Evolutionary conservation across 2,329 filamentous ascomycete genomes (phyloP).

Genomic region (Arthrobotrys sinensis): DNA sequence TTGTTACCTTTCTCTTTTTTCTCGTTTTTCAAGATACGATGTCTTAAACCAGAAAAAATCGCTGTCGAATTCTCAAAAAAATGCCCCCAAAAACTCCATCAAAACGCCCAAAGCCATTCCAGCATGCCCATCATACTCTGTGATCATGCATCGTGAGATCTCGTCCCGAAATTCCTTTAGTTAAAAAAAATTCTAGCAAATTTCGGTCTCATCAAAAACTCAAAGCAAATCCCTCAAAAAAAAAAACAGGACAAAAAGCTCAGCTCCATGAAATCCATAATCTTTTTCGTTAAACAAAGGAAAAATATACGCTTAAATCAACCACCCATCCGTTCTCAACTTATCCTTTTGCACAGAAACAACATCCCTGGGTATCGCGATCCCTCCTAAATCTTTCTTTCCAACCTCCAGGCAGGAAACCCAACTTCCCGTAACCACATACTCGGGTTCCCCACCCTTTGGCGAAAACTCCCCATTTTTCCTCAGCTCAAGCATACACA

Average conservation of each 20-base stretch:
- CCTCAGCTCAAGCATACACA: conserved; percentile 55
- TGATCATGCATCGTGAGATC: conserved; percentile 33
- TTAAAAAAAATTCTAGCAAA: conserved; percentile 16
- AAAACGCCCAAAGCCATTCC: conserved; percentile 12
- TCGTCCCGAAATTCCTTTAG: conserved; percentile 30
- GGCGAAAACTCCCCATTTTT: conserved; percentile 37
- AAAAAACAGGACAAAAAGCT: conserved; percentile 8
- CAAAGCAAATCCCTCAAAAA: conserved; percentile 5
- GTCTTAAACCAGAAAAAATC: background rate
- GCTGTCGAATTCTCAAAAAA: background rate
- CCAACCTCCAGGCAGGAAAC: conserved; percentile 43
- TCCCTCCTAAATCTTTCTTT: conserved; percentile 49
- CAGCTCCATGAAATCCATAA: conserved; percentile 9
- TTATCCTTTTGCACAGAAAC: conserved; percentile 42
- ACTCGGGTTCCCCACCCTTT: conserved; percentile 37
- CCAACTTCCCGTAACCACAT: conserved; percentile 54
- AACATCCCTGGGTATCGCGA: conserved; percentile 57
- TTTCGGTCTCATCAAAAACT: conserved; percentile 19
- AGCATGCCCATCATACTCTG: conserved; percentile 13
- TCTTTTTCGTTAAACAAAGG: conserved; percentile 14
- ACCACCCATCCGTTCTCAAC: conserved; percentile 51
- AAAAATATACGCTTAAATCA: conserved; percentile 36
- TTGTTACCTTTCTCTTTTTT: background rate
- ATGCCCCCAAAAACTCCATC: conserved; percentile 27
- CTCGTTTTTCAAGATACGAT: background rate